A percentile compares a stretch with the other conserved stretches of the same genome.
Evolutionary conservation across 208 protist genomes (phyloP).

Genomic region (Leishmania turanica): DNA sequence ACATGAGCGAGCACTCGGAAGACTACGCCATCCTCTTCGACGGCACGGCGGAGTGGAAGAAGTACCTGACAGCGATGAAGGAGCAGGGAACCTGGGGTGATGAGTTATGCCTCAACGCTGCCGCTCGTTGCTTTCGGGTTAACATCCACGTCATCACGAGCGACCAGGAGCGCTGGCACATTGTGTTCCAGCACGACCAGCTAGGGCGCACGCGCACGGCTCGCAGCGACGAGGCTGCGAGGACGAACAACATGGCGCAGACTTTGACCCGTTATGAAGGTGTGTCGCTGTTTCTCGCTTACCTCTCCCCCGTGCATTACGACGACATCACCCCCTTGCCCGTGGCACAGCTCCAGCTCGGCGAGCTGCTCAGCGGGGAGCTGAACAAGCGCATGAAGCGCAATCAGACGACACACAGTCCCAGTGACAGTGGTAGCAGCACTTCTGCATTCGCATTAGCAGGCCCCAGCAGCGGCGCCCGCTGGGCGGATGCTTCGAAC

Average conservation of each 20-base stretch:
- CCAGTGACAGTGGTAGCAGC: background rate
- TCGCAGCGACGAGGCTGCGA: background rate
- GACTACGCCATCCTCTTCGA: constrained; percentile 81
- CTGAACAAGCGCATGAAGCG: constrained; percentile 36
- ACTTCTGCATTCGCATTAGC: background rate
- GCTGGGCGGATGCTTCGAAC: background rate
- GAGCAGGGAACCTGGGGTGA: constrained; percentile 77
- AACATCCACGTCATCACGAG: constrained; percentile 91
- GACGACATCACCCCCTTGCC: constrained; percentile 65
- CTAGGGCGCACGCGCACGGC: constrained; percentile 40
- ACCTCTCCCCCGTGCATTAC: constrained; percentile 81
- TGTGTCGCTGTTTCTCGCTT: constrained; percentile 77
- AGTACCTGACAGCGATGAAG: constrained; percentile 65
- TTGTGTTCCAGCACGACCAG: constrained; percentile 78
- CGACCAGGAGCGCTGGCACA: constrained; percentile 67
- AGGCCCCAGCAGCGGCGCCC: background rate
- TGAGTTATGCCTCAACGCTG: constrained; percentile 85
- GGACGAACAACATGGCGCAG: background rate
- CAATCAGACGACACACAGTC: constrained; percentile 17
- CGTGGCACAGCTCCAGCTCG: constrained; percentile 39
- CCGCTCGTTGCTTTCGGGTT: constrained; percentile 80
- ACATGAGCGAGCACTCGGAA: constrained; percentile 59
- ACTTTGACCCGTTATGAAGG: constrained; percentile 9
- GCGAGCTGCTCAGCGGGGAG: constrained; percentile 43
- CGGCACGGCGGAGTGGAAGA: constrained; percentile 51